Base-by-base conservation (phyloP, 2,329 filamentous ascomycete species). In the Fusarium musae region DNA sequence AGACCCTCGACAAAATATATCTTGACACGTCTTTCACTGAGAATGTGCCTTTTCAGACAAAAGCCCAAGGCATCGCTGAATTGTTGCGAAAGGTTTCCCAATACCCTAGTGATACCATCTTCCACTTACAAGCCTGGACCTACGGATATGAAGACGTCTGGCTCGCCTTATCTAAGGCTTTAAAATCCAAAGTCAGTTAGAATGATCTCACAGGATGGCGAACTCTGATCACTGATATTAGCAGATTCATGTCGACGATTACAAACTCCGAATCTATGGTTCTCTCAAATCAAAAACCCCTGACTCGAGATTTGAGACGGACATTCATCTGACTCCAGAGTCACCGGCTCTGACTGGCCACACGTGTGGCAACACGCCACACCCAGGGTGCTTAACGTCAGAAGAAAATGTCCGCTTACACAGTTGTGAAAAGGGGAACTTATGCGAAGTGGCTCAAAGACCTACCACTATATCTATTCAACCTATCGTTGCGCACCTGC, bases 141-240 rank as follows among this genome's bases (percentile, higher is more conserved):
- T 96, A 96, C 78, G 87, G 87, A 1, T 97, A 98, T 72, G 95
- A 98, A 79, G 93, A 97, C 59, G 94, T 97, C 0, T 98, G 95
- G 95, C 85, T 95, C 66, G 92, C 94, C 1, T 83, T 98, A 2
- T 91, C 94, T 0, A 88, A 91, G 28, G 89, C 90, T 16, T 84
- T 98, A 1, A 83, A 89, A 10, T 92, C 91, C 6, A 87, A 86
- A 78, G 91, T 92, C 81, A 64, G 78, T 10, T 17, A 13, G 11
- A 3, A 2, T 28, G 11, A 10, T 3, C 28, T 26, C 17, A 5
- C 4, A 32, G 12, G 10, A 11, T 9, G 32, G 21, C 5, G 2
- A 8, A n/a, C 2, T 26, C 9, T n/a, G 15, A 2, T 6, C 3
- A 30, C 59, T 79, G 77, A 63, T 30, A n/a, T 9, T 2, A 2